phyloP scores from a whole-genome alignment of 371 early-diverging fungal species.

The Fennellomyces sp. region DNA sequence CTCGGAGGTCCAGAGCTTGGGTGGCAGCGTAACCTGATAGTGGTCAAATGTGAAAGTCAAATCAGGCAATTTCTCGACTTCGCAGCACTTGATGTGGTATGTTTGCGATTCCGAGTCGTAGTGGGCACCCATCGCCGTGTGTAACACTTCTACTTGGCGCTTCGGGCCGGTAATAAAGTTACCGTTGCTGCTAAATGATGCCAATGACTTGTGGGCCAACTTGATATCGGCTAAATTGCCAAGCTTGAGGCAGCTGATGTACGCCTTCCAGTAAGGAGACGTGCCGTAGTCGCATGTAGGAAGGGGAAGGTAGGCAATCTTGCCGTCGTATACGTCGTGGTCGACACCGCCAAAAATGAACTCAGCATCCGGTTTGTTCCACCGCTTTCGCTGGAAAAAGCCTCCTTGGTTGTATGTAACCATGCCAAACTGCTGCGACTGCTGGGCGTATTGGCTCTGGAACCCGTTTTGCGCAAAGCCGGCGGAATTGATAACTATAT shows the following conservation, averaged over 20 bases:
- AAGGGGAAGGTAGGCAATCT: constrained; percentile 38
- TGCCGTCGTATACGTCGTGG: constrained; percentile 43
- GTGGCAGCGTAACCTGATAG: constrained; percentile 38
- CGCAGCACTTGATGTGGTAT: constrained; percentile 34
- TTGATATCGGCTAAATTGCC: constrained; percentile 40
- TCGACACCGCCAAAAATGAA: constrained; percentile 53
- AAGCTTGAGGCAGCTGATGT: constrained; percentile 40
- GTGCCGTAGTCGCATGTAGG: constrained; percentile 46
- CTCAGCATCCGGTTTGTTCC: constrained; percentile 31
- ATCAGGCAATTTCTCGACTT: constrained; percentile 34
- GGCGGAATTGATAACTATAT: constrained; percentile 13
- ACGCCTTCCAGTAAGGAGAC: constrained; percentile 51
- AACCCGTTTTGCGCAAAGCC: constrained; percentile 41
- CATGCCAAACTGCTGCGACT: constrained; percentile 41
- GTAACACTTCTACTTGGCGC: constrained; percentile 38
- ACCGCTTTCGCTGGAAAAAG: constrained; percentile 35
- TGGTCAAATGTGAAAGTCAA: constrained; percentile 37
- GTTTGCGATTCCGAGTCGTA: constrained; percentile 21
- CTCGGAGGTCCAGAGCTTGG: constrained; percentile 24
- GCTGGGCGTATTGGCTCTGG: constrained; percentile 25
- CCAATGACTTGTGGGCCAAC: constrained; percentile 36
- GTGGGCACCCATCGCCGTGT: constrained; percentile 40
- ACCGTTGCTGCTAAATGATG: constrained; percentile 34
- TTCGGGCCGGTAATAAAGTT: constrained; percentile 39
- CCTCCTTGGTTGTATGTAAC: constrained; percentile 17